Evolutionary conservation across 1,284 basidiomycete genomes (phyloP), one percentile per base, ranked within the genome.

Genomic region (Irpex rosettiformis): DNA sequence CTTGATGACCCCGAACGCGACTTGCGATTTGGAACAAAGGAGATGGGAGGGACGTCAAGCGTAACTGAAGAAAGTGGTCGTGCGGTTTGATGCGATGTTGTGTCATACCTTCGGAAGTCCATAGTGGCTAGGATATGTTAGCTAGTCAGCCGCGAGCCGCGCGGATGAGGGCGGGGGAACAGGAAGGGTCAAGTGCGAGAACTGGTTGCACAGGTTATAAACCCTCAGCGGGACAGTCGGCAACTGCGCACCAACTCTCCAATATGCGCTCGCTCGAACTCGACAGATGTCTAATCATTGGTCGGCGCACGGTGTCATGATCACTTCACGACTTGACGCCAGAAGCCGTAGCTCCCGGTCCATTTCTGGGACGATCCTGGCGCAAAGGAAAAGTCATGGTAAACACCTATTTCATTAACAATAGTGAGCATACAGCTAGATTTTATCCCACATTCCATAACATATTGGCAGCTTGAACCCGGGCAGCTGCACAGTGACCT

Each of bases 241-340:
- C 22, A 51, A 51, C 24, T 16, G 48, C 27, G 27, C 48, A 51
- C 18, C 22, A 22, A 28, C 13, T 21, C 22, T 47, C 43, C 43
- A 25, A 51, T 27, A 25, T 51, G 48, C 27, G 48, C 48, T 28
- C 10, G 22, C 21, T 51, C 27, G 48, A 16, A 51, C 21, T 51
- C 48, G 25, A 51, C 48, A 51, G 48, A 24, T 51, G 48, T n/a
- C 27, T 51, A 16, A 51, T 51, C 48, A 51, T 16, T 51, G 48
- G 48, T 28, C 16, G 48, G 48, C 48, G 48, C 48, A 51, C 48
- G 24, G 22, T 51, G 48, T n/a, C 48, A 51, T 28, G 48, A 18
- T 22, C 16, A 11, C n/a, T n/a, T 11, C 43, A 45, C 16, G 18
- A 7, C 27, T 27, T 27, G 27, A 51, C 48, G 48, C 48, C 48